Base-by-base conservation (phyloP, 768 basidiomycete genomes). In the Macrolepiota dolichaula region DNA sequence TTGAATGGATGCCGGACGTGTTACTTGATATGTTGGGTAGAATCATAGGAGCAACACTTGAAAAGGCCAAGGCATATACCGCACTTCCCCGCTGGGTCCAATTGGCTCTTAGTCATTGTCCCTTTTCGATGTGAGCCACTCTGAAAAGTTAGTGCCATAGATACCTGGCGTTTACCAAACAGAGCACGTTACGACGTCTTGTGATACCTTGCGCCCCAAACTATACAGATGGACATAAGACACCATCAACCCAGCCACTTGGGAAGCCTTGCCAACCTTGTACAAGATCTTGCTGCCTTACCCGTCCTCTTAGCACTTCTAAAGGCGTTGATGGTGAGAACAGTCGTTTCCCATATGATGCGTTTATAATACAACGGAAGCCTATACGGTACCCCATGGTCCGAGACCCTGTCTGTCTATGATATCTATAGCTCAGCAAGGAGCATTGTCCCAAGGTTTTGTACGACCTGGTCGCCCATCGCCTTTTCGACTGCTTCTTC, bases 401-500 rank as follows among this genome's bases (percentile, higher is more conserved):
- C 40, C 29, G 42, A 53, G 42, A 47, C 51, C 42, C 40, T 53
- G 15, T 37, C 51, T 24, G 50, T 35, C 27, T n/a, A 17, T 35
- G 59, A 60, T 46, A 60, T 52, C 51, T 60, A 60, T 60, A 97
- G 79, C 78, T 98, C 95, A 59, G 94, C 93, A 64, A 97, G 80
- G 63, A 98, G 80, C 88, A 96, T 96, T 66, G 94, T 96, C 42
- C 92, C 96, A 64, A 98, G 75, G 70, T 91, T 96, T 77, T 97
- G 96, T 46, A 95, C 90, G 56, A 98, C 94, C 74, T 98, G 96
- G 74, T 97, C 89, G 2, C 94, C 95, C 88, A 99, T 98, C 1
- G 96, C 95, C 74, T 91, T 94, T 77, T 98, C 97, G 5, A 98
- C 97, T 29, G 92, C 91, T 75, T 98, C 97, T 68, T 96, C 95